A percentile compares a stretch with the other conserved stretches of the same genome.
Conservation (phyloP, 306 rosid species). For the Astragalus membranaceus region DNA sequence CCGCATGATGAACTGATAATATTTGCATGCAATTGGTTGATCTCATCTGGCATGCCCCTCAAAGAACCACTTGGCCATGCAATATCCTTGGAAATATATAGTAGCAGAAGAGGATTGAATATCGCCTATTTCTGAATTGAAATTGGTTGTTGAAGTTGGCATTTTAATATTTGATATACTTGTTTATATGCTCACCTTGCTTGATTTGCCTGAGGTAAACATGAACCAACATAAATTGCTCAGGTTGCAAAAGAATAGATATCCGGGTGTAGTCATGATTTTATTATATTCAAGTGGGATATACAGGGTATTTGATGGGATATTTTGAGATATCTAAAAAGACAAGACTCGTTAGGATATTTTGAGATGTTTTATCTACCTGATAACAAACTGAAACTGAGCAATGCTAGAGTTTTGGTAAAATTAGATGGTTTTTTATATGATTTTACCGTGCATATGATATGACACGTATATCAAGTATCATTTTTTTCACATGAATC, state of each 20-base stretch:
- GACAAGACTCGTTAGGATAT: background rate
- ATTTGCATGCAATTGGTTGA: slow-evolving; percentile 14
- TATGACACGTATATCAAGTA: background rate
- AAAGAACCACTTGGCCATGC: slow-evolving; percentile 12
- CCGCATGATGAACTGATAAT: slow-evolving; percentile 18
- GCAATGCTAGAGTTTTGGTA: background rate
- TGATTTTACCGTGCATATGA: background rate
- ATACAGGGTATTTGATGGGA: too few relatives aligned
- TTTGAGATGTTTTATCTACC: background rate
- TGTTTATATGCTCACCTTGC: background rate
- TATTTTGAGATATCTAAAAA: too few relatives aligned
- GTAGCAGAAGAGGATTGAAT: slow-evolving; percentile 13
- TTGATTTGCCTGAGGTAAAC: background rate
- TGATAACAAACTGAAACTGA: background rate
- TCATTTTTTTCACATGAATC: background rate
- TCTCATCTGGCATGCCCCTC: slow-evolving; percentile 1
- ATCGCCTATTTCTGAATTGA: background rate
- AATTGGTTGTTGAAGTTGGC: slow-evolving; percentile 10
- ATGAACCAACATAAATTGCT: background rate
- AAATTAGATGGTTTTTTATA: background rate
- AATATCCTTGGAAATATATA: slow-evolving; percentile 4
- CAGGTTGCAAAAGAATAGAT: background rate
- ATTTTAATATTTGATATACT: background rate
- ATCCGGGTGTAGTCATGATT: background rate
- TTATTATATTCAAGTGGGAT: background rate